Percentiles rank a stretch among this genome's conserved stretches.
phyloP scores from a whole-genome alignment of 345 rosid species.

The Mallotus nudiflorus region DNA sequence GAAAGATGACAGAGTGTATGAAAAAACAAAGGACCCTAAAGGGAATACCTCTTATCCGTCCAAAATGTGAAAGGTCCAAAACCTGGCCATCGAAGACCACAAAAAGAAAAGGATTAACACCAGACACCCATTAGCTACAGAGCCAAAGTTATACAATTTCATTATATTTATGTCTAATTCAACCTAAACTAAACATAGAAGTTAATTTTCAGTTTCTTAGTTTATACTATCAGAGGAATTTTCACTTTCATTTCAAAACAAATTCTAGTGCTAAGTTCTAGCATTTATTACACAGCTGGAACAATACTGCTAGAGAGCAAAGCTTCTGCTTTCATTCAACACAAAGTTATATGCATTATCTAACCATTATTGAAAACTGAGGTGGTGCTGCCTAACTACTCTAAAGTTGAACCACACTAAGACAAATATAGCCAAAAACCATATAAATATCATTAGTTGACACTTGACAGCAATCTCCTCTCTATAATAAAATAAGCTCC shows the following conservation, averaged over 20 bases:
- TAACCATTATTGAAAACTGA: too few relatives aligned
- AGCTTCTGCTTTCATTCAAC: background rate
- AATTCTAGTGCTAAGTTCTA: background rate
- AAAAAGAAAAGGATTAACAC: background rate
- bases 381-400: too few relatives aligned
- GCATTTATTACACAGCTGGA: background rate
- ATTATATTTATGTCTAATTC: too few relatives aligned
- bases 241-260: background rate
- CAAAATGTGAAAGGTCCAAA: slow-evolving; percentile 79
- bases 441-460: background rate
- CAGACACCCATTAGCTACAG: background rate
- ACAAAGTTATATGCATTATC: too few relatives aligned
- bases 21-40: background rate
- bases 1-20: background rate
- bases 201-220: background rate
- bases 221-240: background rate
- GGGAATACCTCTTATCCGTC: slow-evolving; percentile 75
- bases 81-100: slow-evolving; percentile 44
- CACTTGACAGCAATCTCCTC: background rate
- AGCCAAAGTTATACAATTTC: background rate
- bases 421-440: background rate
- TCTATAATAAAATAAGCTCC: background rate
- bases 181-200: background rate
- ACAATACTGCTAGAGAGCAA: background rate
- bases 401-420: background rate